Evolutionary conservation across 169 alveolate genomes (phyloP).

Genomic region (Cryptosporidium sp.): DNA sequence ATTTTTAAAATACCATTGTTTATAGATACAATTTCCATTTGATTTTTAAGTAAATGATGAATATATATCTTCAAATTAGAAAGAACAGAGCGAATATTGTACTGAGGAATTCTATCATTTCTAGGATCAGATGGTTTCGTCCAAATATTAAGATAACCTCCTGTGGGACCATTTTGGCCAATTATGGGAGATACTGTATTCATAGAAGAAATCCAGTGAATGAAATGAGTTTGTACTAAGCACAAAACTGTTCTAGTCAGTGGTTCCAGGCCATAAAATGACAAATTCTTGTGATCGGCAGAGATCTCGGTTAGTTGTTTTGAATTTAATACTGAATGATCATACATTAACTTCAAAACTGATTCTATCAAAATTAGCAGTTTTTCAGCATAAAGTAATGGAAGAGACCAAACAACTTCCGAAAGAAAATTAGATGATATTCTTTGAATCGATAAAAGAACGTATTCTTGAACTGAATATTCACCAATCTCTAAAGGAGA

Average conservation of each 20-base stretch:
- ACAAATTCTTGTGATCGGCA: not conserved
- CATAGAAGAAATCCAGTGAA: constrained; percentile 62
- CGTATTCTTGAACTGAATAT: constrained; percentile 76
- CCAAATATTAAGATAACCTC: constrained; percentile 13
- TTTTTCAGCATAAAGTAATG: constrained; percentile 82
- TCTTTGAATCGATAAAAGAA: constrained; percentile 74
- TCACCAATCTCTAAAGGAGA: constrained; percentile 78
- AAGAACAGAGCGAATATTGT: constrained; percentile 56
- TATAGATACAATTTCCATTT: constrained; percentile 50
- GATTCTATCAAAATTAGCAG: constrained; percentile 76
- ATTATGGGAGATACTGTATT: constrained; percentile 39
- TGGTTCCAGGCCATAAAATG: constrained; percentile 39
- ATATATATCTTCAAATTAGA: constrained; percentile 36
- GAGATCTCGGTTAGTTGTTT: not conserved
- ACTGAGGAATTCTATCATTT: constrained; percentile 31
- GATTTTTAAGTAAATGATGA: constrained; percentile 35
- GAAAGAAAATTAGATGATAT: constrained; percentile 77
- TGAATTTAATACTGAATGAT: constrained; percentile 2
- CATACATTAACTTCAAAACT: constrained; percentile 75
- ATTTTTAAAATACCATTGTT: constrained; percentile 63
- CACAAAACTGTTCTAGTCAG: constrained; percentile 40
- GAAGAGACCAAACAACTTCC: constrained; percentile 81
- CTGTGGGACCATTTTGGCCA: not conserved
- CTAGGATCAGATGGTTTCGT: constrained; percentile 44
- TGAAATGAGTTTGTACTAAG: constrained; percentile 57